Conservation (phyloP, 495 filamentous ascomycete genomes). For the Peziza echinospora region DNA sequence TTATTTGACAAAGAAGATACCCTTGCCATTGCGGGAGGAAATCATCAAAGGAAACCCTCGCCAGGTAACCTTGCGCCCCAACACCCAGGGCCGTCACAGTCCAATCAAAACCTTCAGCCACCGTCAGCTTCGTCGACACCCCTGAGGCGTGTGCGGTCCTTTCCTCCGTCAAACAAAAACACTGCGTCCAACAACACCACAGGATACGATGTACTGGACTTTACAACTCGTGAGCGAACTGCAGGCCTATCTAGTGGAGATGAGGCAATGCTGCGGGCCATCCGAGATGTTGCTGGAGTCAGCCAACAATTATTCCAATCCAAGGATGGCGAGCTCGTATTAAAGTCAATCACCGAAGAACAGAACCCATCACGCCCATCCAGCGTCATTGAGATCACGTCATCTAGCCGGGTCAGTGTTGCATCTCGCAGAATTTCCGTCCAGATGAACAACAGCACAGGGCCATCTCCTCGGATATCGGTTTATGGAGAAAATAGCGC, state of each 20-base stretch:
- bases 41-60: conserved; percentile 18
- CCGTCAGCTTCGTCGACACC: conserved; percentile 8
- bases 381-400: conserved; percentile 17
- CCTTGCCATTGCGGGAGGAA: conserved; percentile 15
- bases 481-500: conserved; percentile 10
- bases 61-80: not conserved
- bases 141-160: conserved; percentile 17
- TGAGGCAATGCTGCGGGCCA: conserved; percentile 18
- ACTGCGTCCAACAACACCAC: conserved; percentile 16
- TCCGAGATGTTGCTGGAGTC: conserved; percentile 20
- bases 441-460: conserved; percentile 10
- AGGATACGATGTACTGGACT: conserved; percentile 20
- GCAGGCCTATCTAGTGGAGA: conserved; percentile 19
- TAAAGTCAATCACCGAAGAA: conserved; percentile 19
- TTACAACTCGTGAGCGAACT: conserved; percentile 18
- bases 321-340: conserved; percentile 19
- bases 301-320: conserved; percentile 19
- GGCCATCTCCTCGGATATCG: conserved; percentile 13
- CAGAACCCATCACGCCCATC: conserved; percentile 14
- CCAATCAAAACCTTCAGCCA: conserved; percentile 15
- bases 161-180: conserved; percentile 15
- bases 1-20: conserved; percentile 19
- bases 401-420: conserved; percentile 17
- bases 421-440: conserved; percentile 16
- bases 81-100: conserved; percentile 5